These are phyloP conservation scores for Leccinum truebloodii DNA, from an alignment of 768 basidiomycete species.

Conservation along the genomic window DNA sequence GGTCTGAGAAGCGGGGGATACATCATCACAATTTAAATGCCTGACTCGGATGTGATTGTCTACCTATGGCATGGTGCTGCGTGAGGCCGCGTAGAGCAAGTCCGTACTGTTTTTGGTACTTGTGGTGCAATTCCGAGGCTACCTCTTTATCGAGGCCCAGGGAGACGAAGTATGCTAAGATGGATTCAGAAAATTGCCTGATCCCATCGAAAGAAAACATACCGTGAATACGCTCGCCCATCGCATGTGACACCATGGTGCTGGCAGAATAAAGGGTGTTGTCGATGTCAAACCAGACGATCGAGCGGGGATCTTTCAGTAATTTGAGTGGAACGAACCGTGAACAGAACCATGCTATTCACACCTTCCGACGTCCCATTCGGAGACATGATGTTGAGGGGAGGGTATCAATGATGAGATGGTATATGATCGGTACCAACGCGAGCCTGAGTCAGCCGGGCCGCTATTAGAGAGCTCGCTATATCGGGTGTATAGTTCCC, in stretches of 20 bases:
- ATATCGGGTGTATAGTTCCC: slow-evolving; percentile 28
- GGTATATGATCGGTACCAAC: slow-evolving; percentile 4
- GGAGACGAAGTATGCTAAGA: slow-evolving; percentile 68
- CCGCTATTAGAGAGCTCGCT: background rate
- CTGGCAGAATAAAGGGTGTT: slow-evolving; percentile 85
- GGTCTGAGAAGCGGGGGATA: slow-evolving; percentile 48
- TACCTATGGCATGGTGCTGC: slow-evolving; percentile 65
- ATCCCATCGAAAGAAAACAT: slow-evolving; percentile 11
- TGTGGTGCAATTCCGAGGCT: slow-evolving; percentile 65
- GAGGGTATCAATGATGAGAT: slow-evolving; percentile 25
- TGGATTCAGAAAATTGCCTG: background rate
- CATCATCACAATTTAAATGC: background rate
- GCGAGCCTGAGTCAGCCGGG: background rate
- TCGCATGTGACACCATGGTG: slow-evolving; percentile 71
- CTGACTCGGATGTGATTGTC: slow-evolving; percentile 41
- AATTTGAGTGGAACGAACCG: slow-evolving; percentile 2
- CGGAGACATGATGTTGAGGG: slow-evolving; percentile 21
- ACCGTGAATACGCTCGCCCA: slow-evolving; percentile 83
- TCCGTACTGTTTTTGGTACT: slow-evolving; percentile 81
- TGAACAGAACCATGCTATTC: background rate
- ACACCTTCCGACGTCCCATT: slow-evolving; percentile 29
- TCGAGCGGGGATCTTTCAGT: slow-evolving; percentile 50
- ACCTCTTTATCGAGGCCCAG: slow-evolving; percentile 69
- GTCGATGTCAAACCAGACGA: slow-evolving; percentile 86
- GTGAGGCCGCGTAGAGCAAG: slow-evolving; percentile 79